Evolutionary conservation across 441 rosid species (phyloP), one percentile per base, ranked within the genome.

Genomic region (Pelargonium citronellum): DNA sequence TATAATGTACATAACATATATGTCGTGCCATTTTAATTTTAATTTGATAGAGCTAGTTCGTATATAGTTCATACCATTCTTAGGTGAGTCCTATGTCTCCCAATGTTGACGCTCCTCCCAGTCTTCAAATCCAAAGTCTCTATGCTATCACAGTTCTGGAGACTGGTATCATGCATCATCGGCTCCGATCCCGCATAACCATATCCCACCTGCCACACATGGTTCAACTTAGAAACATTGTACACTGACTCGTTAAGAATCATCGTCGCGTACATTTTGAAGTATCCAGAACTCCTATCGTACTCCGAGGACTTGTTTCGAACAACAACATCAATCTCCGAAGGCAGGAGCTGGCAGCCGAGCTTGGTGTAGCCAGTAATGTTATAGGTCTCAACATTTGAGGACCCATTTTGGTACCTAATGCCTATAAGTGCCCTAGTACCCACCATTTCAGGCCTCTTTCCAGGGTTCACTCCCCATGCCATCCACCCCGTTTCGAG

Each of bases 171-270:
- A 69, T 85, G 89, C 75, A 62, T 71, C 64, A 8, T 67, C 0
- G 85, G 86, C 68, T 68, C 70, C 27, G 10, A 13, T 4, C 68
- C 87, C 0, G 62, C 75, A 0, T 67, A 77, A 7, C 8, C 8
- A 63, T 71, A 63, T 2, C 91, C 87, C 37, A 81, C 75, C 72
- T 85, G 87, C 91, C 91, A 83, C 12, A 84, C 84, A 73, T 82
- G 86, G 53, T 81, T 81, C 75, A 87, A 49, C 47, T 55, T 71
- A 1, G 78, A 72, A 30, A 81, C 15, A 15, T 83, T 57, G 64
- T 81, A 85, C 11, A 0, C 43, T 1, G 61, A 47, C 12, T 47
- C 1, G n/a, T 83, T 81, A 37, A 85, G 77, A 16, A 77, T 7
- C 2, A 87, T 2, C 0, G 66, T 77, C 4, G 82, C 81, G 0